Evolutionary conservation across 192 early-diverging fungal species (phyloP).

Genomic region (Coemansia sp.): DNA sequence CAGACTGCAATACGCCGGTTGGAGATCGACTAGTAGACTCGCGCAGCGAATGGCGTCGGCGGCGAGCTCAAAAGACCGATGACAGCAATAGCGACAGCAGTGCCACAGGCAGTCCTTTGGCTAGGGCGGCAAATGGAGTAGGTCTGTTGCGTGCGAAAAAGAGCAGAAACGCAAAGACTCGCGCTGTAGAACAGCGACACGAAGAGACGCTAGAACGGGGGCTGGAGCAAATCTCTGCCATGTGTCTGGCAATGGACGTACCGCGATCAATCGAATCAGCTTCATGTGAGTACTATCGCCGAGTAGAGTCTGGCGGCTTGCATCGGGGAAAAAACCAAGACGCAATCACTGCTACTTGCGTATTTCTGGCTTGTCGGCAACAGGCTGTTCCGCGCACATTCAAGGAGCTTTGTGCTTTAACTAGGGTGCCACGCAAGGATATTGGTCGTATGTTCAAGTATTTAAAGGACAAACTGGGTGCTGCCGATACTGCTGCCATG

Average conservation of each 20-base stretch:
- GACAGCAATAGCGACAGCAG: conserved; percentile 93
- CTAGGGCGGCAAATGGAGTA: not conserved
- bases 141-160: conserved; percentile 17
- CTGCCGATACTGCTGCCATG: conserved; percentile 62
- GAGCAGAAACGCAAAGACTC: conserved; percentile 27
- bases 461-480: conserved; percentile 60
- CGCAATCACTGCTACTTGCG: conserved; percentile 86
- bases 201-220: conserved; percentile 75
- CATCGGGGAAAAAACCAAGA: conserved; percentile 81
- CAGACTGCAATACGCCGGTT: conserved; percentile 85
- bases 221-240: conserved; percentile 75
- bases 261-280: conserved; percentile 71
- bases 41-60: conserved; percentile 81
- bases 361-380: conserved; percentile 91
- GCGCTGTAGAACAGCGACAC: conserved; percentile 70
- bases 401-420: conserved; percentile 90
- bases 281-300: conserved; percentile 88
- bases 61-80: conserved; percentile 61
- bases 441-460: conserved; percentile 77
- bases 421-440: conserved; percentile 91
- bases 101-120: conserved; percentile 24
- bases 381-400: conserved; percentile 85
- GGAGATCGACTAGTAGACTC: conserved; percentile 92
- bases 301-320: conserved; percentile 80
- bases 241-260: conserved; percentile 82